phyloP scores from a whole-genome alignment of 2,329 filamentous ascomycete species.

The Magnaporthiopsis incrustans region DNA sequence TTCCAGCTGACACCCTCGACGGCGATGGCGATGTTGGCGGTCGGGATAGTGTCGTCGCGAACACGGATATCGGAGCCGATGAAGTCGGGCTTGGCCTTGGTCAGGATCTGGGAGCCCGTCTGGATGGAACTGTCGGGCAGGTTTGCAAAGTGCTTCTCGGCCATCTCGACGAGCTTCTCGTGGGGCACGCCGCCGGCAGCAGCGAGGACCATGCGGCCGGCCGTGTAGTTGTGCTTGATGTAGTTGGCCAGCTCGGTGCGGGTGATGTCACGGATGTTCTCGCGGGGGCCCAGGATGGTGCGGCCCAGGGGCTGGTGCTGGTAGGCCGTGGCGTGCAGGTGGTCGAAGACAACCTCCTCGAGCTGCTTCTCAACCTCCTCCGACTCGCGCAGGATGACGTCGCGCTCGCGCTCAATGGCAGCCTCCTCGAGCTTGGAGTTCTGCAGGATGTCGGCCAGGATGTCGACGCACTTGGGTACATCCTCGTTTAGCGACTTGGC shows the following conservation, averaged over 20 bases:
- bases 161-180: slow-evolving; percentile 86
- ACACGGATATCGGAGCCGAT: slow-evolving; percentile 93
- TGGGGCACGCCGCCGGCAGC: slow-evolving; percentile 92
- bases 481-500: slow-evolving; percentile 98
- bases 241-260: slow-evolving; percentile 86
- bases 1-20: slow-evolving; percentile 99
- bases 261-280: slow-evolving; percentile 97
- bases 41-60: slow-evolving; percentile 91
- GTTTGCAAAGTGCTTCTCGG: slow-evolving; percentile 86
- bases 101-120: slow-evolving; percentile 65
- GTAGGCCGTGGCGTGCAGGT: slow-evolving; percentile 96
- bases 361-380: slow-evolving; percentile 99
- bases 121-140: slow-evolving; percentile 70
- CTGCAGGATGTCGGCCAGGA: slow-evolving; percentile 97
- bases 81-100: slow-evolving; percentile 88
- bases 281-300: slow-evolving; percentile 92
- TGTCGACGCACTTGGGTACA: slow-evolving; percentile 92
- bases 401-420: slow-evolving; percentile 94
- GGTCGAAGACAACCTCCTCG: slow-evolving; percentile 98
- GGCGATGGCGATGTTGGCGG: slow-evolving; percentile 95
- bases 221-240: slow-evolving; percentile 99
- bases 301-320: slow-evolving; percentile 93
- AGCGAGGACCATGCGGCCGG: slow-evolving; percentile 98
- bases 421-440: slow-evolving; percentile 94
- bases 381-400: slow-evolving; percentile 96